Evolutionary conservation across 1,284 basidiomycete species (phyloP), one percentile per base, ranked within the genome.

Genomic region (Apiotrichum porosum): DNA sequence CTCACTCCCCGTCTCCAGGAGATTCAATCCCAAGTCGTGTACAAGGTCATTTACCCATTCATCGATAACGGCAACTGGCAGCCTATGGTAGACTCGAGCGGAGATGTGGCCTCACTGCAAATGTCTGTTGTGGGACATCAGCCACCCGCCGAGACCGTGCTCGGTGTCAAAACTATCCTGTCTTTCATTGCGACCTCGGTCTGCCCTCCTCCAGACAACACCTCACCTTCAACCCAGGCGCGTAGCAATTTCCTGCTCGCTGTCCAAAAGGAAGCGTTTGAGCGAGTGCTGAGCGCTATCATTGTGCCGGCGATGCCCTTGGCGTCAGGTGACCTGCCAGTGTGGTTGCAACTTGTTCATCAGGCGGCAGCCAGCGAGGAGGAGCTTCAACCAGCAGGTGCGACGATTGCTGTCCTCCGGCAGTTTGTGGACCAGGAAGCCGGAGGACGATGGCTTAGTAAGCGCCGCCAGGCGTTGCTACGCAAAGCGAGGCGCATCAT

Each of bases 281-380:
- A 54, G 10, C 37, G 81, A 18, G 62, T 89, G 14, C 76, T 91
- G 34, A 78, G 80, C 41, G 76, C 80, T 52, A 68, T 89, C 21
- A 76, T 91, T 19, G 72, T 83, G 32, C 81, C 84, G 0, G 77
- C 78, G 15, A 72, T 90, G 6, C 86, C 88, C 0, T 78, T 80
- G 0, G 78, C 81, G 3, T 76, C 83, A 31, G 70, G 76, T 6
- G 68, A 66, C 2, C 75, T 91, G 0, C 80, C 83, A 2, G 52
- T 72, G 0, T 91, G 84, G 66, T 69, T 90, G n/a, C 64, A 74
- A 9, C 68, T 84, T 10, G 68, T 82, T 0, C 61, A 76, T 13
- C 67, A 74, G 12, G 81, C 83, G 3, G 80, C 84, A 1, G 62
- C 68, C 1, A 83, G 87, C 42, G 88, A 91, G 69, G 73, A 77